Base-by-base conservation (phyloP, 495 filamentous ascomycete genomes). In the Extremus antarcticus region DNA sequence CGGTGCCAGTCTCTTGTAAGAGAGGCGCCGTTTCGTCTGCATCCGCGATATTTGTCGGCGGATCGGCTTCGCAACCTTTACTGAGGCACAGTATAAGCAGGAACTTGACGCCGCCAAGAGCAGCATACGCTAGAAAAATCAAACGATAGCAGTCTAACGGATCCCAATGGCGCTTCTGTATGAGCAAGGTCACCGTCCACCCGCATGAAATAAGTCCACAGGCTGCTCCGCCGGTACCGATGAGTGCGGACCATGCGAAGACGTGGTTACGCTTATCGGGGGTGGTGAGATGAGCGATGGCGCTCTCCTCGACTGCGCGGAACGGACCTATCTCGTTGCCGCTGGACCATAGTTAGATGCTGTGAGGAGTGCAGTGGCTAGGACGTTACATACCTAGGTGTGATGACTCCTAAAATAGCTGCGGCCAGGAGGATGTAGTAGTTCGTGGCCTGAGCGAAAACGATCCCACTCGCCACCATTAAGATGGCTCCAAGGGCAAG, bases 301-400 rank as follows among this genome's bases (percentile, higher is more conserved):
- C 84, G n/a, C 84, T 86, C 69, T 92, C 88, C 64, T 94, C 88
- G n/a, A 91, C 79, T 21, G 87, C 87, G 46, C 85, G 78, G 68
- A 92, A 94, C 84, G 45, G 71, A 35, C 58, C 55, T 50, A 68
- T 65, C 45, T 60, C 62, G 40, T 68, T 67, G 47, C 69, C 80
- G 73, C 76, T 79, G n/a, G n/a, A n/a, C n/a, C n/a, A n/a, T n/a
- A n/a, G n/a, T n/a, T n/a, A n/a, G n/a, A n/a, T n/a, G n/a, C n/a
- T n/a, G n/a, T n/a, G n/a, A n/a, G n/a, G n/a, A n/a, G n/a, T n/a
- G n/a, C n/a, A n/a, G n/a, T n/a, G n/a, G n/a, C n/a, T n/a, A n/a
- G n/a, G n/a, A n/a, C n/a, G n/a, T n/a, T n/a, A n/a, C n/a, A n/a
- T n/a, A n/a, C n/a, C n/a, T n/a, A 0, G 87, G 84, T 70, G 82